phyloP scores from a whole-genome alignment of 345 rosid species.

The Eutrema heterophyllum region DNA sequence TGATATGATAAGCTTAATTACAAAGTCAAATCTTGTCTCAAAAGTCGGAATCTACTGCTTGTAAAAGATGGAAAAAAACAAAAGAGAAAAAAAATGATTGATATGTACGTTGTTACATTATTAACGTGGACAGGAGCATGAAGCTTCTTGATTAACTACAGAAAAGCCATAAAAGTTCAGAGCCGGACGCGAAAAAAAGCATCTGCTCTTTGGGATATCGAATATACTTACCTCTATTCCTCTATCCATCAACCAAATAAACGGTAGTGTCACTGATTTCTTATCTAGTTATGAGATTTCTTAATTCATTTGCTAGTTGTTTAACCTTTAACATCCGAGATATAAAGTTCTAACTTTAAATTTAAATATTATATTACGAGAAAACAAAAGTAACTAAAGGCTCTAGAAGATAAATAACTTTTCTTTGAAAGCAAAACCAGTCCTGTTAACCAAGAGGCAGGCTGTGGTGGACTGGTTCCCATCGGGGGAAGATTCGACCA shows the following conservation, averaged over 20 bases:
- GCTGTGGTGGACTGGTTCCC: too few species aligned
- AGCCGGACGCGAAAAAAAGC: slow-evolving; percentile 19
- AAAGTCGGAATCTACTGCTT: slow-evolving; percentile 12
- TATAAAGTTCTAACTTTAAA: not conserved
- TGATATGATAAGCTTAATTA: not conserved
- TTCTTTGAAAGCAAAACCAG: not conserved
- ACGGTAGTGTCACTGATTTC: not conserved
- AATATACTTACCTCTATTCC: slow-evolving; percentile 1
- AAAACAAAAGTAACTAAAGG: not conserved
- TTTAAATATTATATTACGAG: not conserved
- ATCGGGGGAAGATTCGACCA: too few species aligned
- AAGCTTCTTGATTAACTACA: not conserved
- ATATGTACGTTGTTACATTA: slow-evolving; percentile 10
- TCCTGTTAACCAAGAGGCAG: too few species aligned
- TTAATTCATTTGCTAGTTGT: not conserved
- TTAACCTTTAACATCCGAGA: not conserved
- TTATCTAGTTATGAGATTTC: not conserved
- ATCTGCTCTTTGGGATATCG: slow-evolving; percentile 15
- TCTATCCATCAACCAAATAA: not conserved
- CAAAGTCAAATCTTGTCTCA: slow-evolving; percentile 11
- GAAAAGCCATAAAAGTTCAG: not conserved
- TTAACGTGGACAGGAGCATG: slow-evolving; percentile 12
- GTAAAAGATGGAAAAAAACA: slow-evolving; percentile 9
- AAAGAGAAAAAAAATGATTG: not conserved
- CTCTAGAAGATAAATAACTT: not conserved